Conservation (phyloP, 768 basidiomycete genomes). For the Tephrocybe sp. region DNA sequence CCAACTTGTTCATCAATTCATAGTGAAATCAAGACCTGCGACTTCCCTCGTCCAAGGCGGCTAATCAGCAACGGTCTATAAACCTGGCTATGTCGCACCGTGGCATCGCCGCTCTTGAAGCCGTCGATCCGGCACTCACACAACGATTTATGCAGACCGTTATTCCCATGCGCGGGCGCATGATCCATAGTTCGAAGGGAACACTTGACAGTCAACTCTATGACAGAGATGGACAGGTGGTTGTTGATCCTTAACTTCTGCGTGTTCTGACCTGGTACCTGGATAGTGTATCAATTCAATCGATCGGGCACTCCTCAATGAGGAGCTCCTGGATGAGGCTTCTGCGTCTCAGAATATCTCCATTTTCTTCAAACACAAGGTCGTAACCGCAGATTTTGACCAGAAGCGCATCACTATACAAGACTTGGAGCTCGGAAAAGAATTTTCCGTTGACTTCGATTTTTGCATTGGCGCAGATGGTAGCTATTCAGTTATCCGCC, state of each 20-base stretch:
- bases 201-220: constrained; percentile 81
- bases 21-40: constrained; percentile 57
- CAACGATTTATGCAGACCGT: constrained; percentile 70
- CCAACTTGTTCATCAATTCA: neutral
- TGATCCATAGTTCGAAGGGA: constrained; percentile 83
- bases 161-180: constrained; percentile 93
- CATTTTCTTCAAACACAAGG: constrained; percentile 79
- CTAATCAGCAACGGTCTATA: constrained; percentile 80
- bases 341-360: constrained; percentile 60
- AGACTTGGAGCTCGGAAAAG: constrained; percentile 40
- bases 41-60: constrained; percentile 63
- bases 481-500: constrained; percentile 85
- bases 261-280: constrained; percentile 20
- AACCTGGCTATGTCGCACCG: constrained; percentile 95
- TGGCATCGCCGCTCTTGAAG: constrained; percentile 83
- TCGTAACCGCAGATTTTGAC: constrained; percentile 75
- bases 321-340: constrained; percentile 76
- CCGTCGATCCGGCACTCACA: constrained; percentile 70
- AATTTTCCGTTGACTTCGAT: constrained; percentile 57
- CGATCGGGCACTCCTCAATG: constrained; percentile 84
- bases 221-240: constrained; percentile 84
- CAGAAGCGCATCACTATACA: constrained; percentile 51
- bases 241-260: constrained; percentile 10
- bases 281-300: constrained; percentile 91
- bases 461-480: constrained; percentile 93